Percentiles rank a stretch among this genome's conserved stretches.
phyloP scores from a whole-genome alignment of 192 early-diverging fungal species.

The Gaertneriomyces semiglobifer region DNA sequence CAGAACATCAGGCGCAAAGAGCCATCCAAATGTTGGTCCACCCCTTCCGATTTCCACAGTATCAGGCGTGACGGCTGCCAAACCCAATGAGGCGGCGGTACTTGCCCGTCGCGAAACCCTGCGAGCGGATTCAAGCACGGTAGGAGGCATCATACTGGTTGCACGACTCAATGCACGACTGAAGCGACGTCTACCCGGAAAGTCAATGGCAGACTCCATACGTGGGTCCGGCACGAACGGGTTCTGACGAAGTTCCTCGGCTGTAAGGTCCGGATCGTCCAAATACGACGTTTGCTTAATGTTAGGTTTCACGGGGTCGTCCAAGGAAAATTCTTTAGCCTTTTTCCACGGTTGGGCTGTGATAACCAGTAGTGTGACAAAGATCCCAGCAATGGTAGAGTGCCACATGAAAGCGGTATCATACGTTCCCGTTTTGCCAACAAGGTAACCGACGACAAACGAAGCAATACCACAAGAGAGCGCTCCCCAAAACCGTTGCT shows the following conservation, averaged over 20 bases:
- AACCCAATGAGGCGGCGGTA: slow-evolving; percentile 13
- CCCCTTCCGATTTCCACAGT: slow-evolving; percentile 1
- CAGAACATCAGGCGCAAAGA: slow-evolving; percentile 24
- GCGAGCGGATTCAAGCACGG: slow-evolving; percentile 13
- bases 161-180: background rate
- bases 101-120: slow-evolving; percentile 20
- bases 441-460: slow-evolving; percentile 20
- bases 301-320: slow-evolving; percentile 8
- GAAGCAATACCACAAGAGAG: slow-evolving; percentile 24
- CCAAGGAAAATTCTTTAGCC: background rate
- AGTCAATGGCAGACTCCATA: too few relatives aligned
- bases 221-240: background rate
- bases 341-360: slow-evolving; percentile 22
- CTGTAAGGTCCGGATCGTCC: slow-evolving; percentile 23
- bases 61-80: slow-evolving; percentile 8
- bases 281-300: slow-evolving; percentile 8
- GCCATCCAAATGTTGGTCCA: slow-evolving; percentile 22
- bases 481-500: slow-evolving; percentile 29
- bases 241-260: slow-evolving; percentile 12
- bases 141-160: slow-evolving; percentile 4
- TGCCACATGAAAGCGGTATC: slow-evolving; percentile 19
- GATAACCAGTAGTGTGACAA: slow-evolving; percentile 13
- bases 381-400: slow-evolving; percentile 6
- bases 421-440: slow-evolving; percentile 13
- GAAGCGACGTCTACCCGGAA: too few relatives aligned